These are phyloP conservation scores for Diaporthe sp. DNA, from an alignment of 2,329 filamentous ascomycete genomes.

Conservation along the genomic window DNA sequence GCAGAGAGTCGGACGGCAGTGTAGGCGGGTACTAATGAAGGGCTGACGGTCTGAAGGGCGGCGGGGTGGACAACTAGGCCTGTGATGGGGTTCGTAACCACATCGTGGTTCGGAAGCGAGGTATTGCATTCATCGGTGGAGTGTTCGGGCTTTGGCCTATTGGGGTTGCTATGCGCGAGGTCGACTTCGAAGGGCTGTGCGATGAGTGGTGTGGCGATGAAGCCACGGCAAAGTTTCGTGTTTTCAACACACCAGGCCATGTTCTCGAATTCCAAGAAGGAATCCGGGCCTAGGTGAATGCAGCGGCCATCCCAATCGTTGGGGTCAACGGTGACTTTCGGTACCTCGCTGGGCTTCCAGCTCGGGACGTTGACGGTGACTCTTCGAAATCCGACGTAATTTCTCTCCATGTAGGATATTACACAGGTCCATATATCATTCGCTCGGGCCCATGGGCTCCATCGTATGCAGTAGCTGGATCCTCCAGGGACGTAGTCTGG, in stretches of 20 bases:
- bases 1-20: slow-evolving; percentile 67
- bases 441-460: slow-evolving; percentile 65
- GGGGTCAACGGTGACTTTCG: slow-evolving; percentile 54
- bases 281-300: slow-evolving; percentile 63
- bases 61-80: slow-evolving; percentile 63
- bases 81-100: slow-evolving; percentile 61
- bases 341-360: slow-evolving; percentile 55
- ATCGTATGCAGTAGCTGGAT: slow-evolving; percentile 66
- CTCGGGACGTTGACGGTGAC: slow-evolving; percentile 55
- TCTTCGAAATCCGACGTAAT: slow-evolving; percentile 69
- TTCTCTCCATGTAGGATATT: slow-evolving; percentile 64
- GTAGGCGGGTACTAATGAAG: slow-evolving; percentile 59
- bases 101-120: slow-evolving; percentile 52
- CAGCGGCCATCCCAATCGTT: slow-evolving; percentile 64
- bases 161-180: slow-evolving; percentile 47
- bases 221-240: slow-evolving; percentile 62
- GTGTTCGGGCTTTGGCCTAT: slow-evolving; percentile 51
- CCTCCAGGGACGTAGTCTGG: slow-evolving; percentile 64
- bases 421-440: slow-evolving; percentile 56
- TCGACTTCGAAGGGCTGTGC: slow-evolving; percentile 66
- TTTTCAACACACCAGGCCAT: slow-evolving; percentile 59
- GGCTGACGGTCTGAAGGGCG: slow-evolving; percentile 48
- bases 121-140: slow-evolving; percentile 61
- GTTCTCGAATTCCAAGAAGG: slow-evolving; percentile 70
- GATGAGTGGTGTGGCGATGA: slow-evolving; percentile 66